Base-by-base conservation (phyloP, 2,329 filamentous ascomycete genomes). In the Penicillium hordei region DNA sequence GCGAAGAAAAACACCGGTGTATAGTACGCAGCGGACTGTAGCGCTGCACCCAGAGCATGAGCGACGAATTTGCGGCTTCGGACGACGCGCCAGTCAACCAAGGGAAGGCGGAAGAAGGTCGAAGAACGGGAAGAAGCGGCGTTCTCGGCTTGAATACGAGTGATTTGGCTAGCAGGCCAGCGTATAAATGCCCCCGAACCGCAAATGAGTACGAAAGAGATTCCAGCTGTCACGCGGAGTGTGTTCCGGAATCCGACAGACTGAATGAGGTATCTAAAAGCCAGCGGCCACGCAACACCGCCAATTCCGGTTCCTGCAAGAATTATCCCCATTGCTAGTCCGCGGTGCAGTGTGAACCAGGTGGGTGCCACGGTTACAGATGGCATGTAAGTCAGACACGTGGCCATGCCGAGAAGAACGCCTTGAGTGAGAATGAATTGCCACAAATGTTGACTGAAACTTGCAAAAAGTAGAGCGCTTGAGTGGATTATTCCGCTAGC, bases 1-100 rank as follows among this genome's bases (percentile, higher is more conserved):
- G 76, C 70, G 17, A 76, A 68, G 58, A 77, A 77, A 34, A 72
- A 76, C 4, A 77, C 65, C 0, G 76, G 76, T 0, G 72, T 72
- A 46, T 72, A 74, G 59, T 76, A 76, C 0, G 71, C 76, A 5
- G 73, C 73, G 0, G 73, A 70, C 46, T 78, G 73, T 38, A 78
- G 60, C 7, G 73, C 64, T 10, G 72, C 70, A 4, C 70, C 68
- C 3, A 74, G 45, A 4, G 72, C 70, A 48, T 77, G 74, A 1
- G 74, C 68, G 8, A 70, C 63, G 51, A 77, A 78, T 13, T 69
- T 71, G 1, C 68, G 65, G 10, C 68, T 69, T 29, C 65, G 66
- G 4, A 68, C 72, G 19, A 78, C 62, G 3, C 65, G 65, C 67
- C 72, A 70, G 56, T 76, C 67, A 3, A 74, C 70, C 27, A 73